Percentiles rank a stretch among this genome's conserved stretches.
These are phyloP conservation scores for Neopestalotiopsis sp. DNA, from an alignment of 2,329 filamentous ascomycete species.

Conservation along the genomic window DNA sequence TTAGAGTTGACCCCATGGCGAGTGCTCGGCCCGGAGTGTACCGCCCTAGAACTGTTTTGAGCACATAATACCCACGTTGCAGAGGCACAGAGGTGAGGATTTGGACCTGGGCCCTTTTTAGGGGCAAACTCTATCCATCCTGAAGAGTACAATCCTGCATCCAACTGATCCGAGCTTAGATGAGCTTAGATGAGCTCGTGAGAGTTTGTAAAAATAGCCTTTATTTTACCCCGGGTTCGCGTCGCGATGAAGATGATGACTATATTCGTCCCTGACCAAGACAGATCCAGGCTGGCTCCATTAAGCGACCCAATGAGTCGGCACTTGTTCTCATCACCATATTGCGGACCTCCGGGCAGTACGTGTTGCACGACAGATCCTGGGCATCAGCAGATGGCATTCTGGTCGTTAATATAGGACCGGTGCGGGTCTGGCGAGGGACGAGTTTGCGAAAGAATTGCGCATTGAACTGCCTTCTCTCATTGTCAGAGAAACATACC, in stretches of 20 bases:
- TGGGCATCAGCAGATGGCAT: background rate
- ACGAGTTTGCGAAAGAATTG: background rate
- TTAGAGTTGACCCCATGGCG: background rate
- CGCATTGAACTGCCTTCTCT: too few relatives aligned
- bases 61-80: background rate
- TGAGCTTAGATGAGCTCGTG: background rate
- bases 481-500: too few relatives aligned
- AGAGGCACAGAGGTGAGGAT: background rate
- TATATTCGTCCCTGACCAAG: background rate
- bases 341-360: background rate
- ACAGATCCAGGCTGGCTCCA: background rate
- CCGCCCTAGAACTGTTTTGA: background rate
- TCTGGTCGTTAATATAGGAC: background rate
- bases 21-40: background rate
- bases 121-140: background rate
- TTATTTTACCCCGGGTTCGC: background rate
- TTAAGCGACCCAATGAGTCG: background rate
- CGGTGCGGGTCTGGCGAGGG: background rate
- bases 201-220: constrained; percentile 2
- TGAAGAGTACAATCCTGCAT: background rate
- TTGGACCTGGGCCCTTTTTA: background rate
- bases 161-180: background rate
- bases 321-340: background rate
- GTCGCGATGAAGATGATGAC: background rate
- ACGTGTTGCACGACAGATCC: background rate